Conservation (phyloP, 495 filamentous ascomycete species). For the Aspergillus sclerotiicarbonarius region DNA sequence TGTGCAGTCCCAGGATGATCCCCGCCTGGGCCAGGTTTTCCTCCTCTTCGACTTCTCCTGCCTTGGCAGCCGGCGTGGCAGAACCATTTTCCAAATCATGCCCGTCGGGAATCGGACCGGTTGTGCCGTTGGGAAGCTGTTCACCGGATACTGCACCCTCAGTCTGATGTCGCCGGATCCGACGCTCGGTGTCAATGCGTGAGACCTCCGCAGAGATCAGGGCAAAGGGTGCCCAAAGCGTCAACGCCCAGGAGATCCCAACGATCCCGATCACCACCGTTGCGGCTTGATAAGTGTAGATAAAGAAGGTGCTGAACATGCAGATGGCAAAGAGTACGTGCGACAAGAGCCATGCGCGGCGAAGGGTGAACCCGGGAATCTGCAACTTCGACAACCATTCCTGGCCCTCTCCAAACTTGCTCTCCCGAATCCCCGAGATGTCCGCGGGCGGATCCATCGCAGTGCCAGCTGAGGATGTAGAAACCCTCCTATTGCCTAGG, state of each 20-base stretch:
- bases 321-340: conserved; percentile 74
- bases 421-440: conserved; percentile 4
- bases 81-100: conserved; percentile 32
- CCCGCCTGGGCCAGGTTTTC: conserved; percentile 64
- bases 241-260: conserved; percentile 85
- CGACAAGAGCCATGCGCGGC: conserved; percentile 78
- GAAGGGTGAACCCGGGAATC: conserved; percentile 78
- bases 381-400: conserved; percentile 55
- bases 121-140: conserved; percentile 4
- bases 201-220: conserved; percentile 86
- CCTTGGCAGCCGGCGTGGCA: conserved; percentile 13
- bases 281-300: conserved; percentile 60
- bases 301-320: conserved; percentile 80
- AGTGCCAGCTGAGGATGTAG: conserved; percentile 29
- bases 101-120: neutral
- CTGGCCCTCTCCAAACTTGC: conserved; percentile 15
- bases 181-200: conserved; percentile 68
- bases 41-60: conserved; percentile 15
- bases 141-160: conserved; percentile 12
- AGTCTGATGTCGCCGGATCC: conserved; percentile 45
- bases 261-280: conserved; percentile 74
- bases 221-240: conserved; percentile 89
- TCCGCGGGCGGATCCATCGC: conserved; percentile 33
- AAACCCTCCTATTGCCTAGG: conserved; percentile 22
- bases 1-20: conserved; percentile 86